Conservation (phyloP, 2,329 filamentous ascomycete genomes). For the Sordariomycetes sp. region DNA sequence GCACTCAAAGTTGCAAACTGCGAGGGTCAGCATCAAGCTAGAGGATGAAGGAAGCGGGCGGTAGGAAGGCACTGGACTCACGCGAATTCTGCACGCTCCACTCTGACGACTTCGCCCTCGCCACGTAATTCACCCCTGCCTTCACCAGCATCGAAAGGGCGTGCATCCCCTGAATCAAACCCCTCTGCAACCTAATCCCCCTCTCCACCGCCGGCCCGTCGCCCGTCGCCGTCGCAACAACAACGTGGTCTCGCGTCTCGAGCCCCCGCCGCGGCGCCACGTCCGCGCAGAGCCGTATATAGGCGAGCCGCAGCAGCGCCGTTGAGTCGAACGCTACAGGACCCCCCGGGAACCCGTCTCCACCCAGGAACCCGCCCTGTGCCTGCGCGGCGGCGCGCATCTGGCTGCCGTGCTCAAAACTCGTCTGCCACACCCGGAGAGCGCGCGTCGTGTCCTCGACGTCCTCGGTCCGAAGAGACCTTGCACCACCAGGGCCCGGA, state of each 20-base stretch:
- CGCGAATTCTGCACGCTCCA: conserved; percentile 51
- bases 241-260: conserved; percentile 48
- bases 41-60: conserved; percentile 2
- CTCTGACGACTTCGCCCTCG: conserved; percentile 44
- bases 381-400: conserved; percentile 30
- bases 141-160: conserved; percentile 55
- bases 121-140: conserved; percentile 47
- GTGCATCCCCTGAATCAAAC: conserved; percentile 55
- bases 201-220: conserved; percentile 44
- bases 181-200: conserved; percentile 45
- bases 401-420: conserved; percentile 42
- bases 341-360: conserved; percentile 39
- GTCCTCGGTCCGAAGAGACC: conserved; percentile 38
- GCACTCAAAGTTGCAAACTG: conserved; percentile 49
- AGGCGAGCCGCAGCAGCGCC: conserved; percentile 44
- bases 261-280: conserved; percentile 43
- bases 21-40: not conserved
- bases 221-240: conserved; percentile 47
- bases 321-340: conserved; percentile 55
- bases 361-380: conserved; percentile 7
- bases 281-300: conserved; percentile 54
- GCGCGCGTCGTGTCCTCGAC: conserved; percentile 43
- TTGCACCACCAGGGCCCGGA: conserved; percentile 33
- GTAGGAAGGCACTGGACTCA: conserved; percentile 22
- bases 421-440: conserved; percentile 42